Evolutionary conservation across 2,329 filamentous ascomycete species (phyloP), one percentile per base, ranked within the genome.

Genomic region (Ceratocystis huliohia): DNA sequence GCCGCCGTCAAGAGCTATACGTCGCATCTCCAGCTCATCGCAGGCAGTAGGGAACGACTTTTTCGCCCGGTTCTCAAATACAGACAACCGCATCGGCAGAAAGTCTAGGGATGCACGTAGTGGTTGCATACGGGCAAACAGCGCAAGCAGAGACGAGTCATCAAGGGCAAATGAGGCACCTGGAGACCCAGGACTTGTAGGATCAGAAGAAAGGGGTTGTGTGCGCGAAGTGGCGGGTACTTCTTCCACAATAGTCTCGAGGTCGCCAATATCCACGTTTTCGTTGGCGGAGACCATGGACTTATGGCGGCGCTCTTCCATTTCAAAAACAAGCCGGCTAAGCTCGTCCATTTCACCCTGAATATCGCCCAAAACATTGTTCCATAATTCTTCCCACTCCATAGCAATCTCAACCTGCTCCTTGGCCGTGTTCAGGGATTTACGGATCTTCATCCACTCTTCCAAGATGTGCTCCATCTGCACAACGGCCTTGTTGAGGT

Each of bases 301-400:
- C 74, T 88, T 88, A 75, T 97, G 93, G 61, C 94, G 83, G 70
- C 91, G 88, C 77, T 97, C 94, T 75, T 99, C 94, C 91, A 97
- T 96, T 75, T 97, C 92, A 72, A 97, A 97, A 37, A 97, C 89
- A 61, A 96, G 78, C 48, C 88, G 82, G 72, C 84, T 85, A 17
- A 96, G 80, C 57, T 88, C 86, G 70, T 94, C 89, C 76, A 85
- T 87, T 76, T 99, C 94, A 69, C 87, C 85, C 64, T 92, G 89
- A 69, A 97, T 96, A 74, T 97, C 93, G 57, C 92, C 93, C 2
- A 99, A 80, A 2, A 97, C 93, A 69, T 84, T 90, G 71, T 91
- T 91, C 93, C 94, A 97, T 45, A 99, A 80, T 76, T 97, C 92
- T 75, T 96, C 92, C 93, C 93, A 99, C 73, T 99, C 94, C 91